Base-by-base conservation (phyloP, 1,284 basidiomycete genomes). In the Lentinula novae-zelandiae region DNA sequence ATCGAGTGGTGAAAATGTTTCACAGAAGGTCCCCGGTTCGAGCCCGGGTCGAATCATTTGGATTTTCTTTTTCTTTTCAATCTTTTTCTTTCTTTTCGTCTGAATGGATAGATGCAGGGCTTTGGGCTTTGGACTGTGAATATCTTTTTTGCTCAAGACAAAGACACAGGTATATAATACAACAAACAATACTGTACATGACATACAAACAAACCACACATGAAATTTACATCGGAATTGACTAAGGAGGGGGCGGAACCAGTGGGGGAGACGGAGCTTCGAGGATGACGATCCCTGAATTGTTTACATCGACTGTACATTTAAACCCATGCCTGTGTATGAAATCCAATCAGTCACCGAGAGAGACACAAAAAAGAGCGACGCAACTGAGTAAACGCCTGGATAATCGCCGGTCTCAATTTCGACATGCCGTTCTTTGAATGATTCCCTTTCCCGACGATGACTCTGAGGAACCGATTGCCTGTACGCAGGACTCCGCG, bases 401-500 rank as follows among this genome's bases (percentile, higher is more conserved):
- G 76, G 58, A 83, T 81, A 50, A 95, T 83, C 1, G 87, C 87
- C 4, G 86, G 85, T 68, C 90, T 93, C 68, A 95, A 80, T 62
- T 89, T 86, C 10, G 90, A 85, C 33, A 85, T 78, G 60, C 86
- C 83, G 57, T 82, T 79, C 50, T 78, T 76, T 2, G 87, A 90
- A 72, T 95, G 92, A 27, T 86, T 79, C 1, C 92, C 92, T 66
- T 85, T 86, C 50, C 92, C 91, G 5, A 90, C 89, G 65, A 95
- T 92, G 36, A 95, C 83, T 13, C 82, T 77, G 38, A 96, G 72
- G 61, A 82, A 77, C 0, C 76, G 69, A n/a, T 81, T 75, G 1
- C 83, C 84, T 46, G 77, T 73, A 15, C 73, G 70, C 60, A 89
- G 80, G 0, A 82, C 82, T 27, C 85, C 75, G 36, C 82, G 76